Conservation (phyloP, 257 asterid species). For the Echium plantagineum region DNA sequence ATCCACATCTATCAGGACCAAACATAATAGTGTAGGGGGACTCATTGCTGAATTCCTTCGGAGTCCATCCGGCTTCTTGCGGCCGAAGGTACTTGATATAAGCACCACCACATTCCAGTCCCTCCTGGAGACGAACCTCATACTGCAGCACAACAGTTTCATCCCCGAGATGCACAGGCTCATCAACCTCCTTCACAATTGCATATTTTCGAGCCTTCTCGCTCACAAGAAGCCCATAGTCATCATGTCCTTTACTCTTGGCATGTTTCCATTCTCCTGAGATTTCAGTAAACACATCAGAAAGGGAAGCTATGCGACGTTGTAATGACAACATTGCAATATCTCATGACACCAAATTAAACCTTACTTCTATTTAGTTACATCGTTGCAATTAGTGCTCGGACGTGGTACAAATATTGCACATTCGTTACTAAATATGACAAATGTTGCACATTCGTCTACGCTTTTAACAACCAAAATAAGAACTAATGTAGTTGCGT, state of each 20-base stretch:
- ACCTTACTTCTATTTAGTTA: too few relatives aligned
- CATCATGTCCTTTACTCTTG: constrained; percentile 93
- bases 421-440: too few relatives aligned
- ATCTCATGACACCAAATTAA: too few relatives aligned
- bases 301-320: too few relatives aligned
- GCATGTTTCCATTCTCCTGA: constrained; percentile 86
- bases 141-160: constrained; percentile 72
- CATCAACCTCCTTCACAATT: constrained; percentile 73
- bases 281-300: too few relatives aligned
- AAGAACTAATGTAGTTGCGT: too few relatives aligned
- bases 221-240: constrained; percentile 84
- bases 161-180: constrained; percentile 51
- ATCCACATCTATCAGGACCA: constrained; percentile 96
- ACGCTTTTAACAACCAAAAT: too few relatives aligned
- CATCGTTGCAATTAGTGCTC: too few relatives aligned
- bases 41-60: constrained; percentile 77
- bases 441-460: too few relatives aligned
- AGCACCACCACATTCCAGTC: constrained; percentile 98
- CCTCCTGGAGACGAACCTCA: constrained; percentile 85
- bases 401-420: too few relatives aligned
- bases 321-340: too few relatives aligned
- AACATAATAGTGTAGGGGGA: constrained; percentile 94
- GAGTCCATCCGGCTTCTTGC: constrained; percentile 73
- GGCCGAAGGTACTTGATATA: constrained; percentile 89
- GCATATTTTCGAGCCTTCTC: constrained; percentile 83